Conservation (phyloP, 306 rosid genomes). For the Sicyos edulis region DNA sequence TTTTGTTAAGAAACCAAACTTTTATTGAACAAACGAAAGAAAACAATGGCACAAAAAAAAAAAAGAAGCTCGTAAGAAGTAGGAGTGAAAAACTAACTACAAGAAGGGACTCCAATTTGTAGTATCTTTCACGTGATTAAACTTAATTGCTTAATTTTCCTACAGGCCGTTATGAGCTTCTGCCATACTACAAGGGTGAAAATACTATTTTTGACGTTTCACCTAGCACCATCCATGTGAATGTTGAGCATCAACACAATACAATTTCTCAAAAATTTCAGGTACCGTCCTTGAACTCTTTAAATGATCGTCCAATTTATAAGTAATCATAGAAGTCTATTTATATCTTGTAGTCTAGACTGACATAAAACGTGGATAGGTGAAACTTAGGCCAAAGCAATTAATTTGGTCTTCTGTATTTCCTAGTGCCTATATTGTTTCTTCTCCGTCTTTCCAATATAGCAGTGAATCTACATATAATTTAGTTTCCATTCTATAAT, state of each 20-base stretch:
- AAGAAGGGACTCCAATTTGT: neutral
- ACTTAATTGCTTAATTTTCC: conserved; percentile 25
- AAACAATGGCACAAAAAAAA: too few relatives aligned
- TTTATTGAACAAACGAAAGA: too few relatives aligned
- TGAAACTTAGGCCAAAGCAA: neutral
- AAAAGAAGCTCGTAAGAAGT: too few relatives aligned
- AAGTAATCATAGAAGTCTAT: too few relatives aligned
- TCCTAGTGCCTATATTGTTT: neutral
- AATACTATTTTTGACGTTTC: conserved; percentile 91
- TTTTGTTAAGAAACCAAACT: too few relatives aligned
- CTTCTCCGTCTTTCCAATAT: too few relatives aligned
- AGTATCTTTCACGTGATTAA: neutral
- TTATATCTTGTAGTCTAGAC: too few relatives aligned
- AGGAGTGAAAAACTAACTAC: too few relatives aligned
- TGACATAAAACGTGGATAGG: neutral
- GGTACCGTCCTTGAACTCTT: conserved; percentile 36
- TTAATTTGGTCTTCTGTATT: conserved; percentile 8
- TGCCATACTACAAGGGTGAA: conserved; percentile 97
- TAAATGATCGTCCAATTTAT: neutral
- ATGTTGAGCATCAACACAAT: conserved; percentile 76
- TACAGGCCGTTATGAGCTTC: conserved; percentile 73
- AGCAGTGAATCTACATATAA: neutral
- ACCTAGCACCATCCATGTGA: conserved; percentile 63
- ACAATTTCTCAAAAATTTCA: conserved; percentile 74
- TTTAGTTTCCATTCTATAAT: neutral